Percentiles rank a stretch among this genome's conserved stretches.
Evolutionary conservation across 2,329 filamentous ascomycete species (phyloP).

Genomic region (Ophiosphaerella herpotricha): DNA sequence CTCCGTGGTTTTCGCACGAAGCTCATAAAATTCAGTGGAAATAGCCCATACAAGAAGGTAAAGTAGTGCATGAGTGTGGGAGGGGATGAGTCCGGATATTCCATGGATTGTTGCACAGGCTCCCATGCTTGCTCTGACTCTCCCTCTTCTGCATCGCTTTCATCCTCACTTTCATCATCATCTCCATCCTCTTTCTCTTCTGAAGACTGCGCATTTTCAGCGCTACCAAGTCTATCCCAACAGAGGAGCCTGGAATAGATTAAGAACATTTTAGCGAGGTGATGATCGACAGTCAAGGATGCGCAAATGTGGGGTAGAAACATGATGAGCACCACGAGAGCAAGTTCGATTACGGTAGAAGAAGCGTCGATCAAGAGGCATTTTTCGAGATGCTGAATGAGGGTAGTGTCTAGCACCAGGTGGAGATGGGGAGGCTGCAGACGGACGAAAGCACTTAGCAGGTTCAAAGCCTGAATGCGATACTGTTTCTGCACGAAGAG

Average conservation of each 20-base stretch:
- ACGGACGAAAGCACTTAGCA: slow-evolving; percentile 74
- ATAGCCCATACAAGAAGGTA: slow-evolving; percentile 80
- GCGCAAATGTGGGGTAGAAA: slow-evolving; percentile 79
- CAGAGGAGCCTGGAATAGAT: slow-evolving; percentile 80
- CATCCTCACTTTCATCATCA: slow-evolving; percentile 37
- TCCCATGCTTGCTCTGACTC: slow-evolving; percentile 62
- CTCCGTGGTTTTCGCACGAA: slow-evolving; percentile 82
- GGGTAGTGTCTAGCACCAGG: slow-evolving; percentile 70
- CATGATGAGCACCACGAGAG: slow-evolving; percentile 78
- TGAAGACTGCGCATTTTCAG: slow-evolving; percentile 10
- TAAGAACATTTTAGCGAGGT: slow-evolving; percentile 76
- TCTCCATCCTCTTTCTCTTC: slow-evolving; percentile 18
- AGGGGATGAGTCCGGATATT: slow-evolving; percentile 58
- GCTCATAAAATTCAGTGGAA: slow-evolving; percentile 84
- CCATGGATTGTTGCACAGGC: slow-evolving; percentile 63
- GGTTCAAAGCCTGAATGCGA: slow-evolving; percentile 66
- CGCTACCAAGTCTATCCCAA: slow-evolving; percentile 65
- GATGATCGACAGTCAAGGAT: slow-evolving; percentile 62
- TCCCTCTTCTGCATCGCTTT: slow-evolving; percentile 42
- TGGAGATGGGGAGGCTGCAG: slow-evolving; percentile 80
- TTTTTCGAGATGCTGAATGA: slow-evolving; percentile 72
- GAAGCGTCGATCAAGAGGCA: slow-evolving; percentile 80
- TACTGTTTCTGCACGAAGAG: slow-evolving; percentile 68
- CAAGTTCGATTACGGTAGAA: slow-evolving; percentile 74
- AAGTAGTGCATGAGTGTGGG: slow-evolving; percentile 76